phyloP scores from a whole-genome alignment of 345 rosid genomes.

The Eucalyptus microcorys region DNA sequence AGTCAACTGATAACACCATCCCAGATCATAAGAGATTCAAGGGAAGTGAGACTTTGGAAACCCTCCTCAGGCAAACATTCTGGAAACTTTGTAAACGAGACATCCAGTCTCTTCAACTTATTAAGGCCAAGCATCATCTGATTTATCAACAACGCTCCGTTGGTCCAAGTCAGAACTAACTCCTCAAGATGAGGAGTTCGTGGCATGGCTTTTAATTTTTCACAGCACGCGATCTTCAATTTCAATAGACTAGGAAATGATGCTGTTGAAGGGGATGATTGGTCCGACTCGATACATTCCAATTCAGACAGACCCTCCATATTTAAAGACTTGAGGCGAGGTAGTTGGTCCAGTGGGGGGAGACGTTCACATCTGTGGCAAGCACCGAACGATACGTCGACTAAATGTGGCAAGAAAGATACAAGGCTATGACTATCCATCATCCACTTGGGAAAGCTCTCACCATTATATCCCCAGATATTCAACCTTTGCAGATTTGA shows the following conservation, averaged over 20 bases:
- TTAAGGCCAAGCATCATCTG: not conserved
- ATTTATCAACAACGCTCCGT: not conserved
- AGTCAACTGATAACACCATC: not conserved
- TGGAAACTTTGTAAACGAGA: not conserved
- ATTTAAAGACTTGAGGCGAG: constrained; percentile 1
- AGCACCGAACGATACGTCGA: not conserved
- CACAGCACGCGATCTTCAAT: rapidly evolving
- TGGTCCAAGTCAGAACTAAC: rapidly evolving
- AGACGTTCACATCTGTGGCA: constrained; percentile 1
- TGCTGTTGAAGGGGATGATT: not conserved
- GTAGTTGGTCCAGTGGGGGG: constrained; percentile 7
- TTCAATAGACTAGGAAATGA: not conserved
- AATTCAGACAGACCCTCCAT: not conserved
- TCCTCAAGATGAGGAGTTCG: not conserved
- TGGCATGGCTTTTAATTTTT: not conserved
- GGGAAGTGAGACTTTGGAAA: not conserved
- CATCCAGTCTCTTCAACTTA: not conserved
- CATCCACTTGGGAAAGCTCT: not conserved
- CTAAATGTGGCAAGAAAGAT: not conserved
- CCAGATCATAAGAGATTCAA: not conserved
- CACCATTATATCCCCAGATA: not conserved
- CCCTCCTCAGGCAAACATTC: not conserved
- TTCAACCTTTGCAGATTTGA: not conserved
- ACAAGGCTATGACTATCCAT: not conserved
- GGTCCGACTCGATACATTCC: not conserved